These are phyloP conservation scores for Solanum hybrid DNA, from an alignment of 305 asterid species.

Conservation along the genomic window DNA sequence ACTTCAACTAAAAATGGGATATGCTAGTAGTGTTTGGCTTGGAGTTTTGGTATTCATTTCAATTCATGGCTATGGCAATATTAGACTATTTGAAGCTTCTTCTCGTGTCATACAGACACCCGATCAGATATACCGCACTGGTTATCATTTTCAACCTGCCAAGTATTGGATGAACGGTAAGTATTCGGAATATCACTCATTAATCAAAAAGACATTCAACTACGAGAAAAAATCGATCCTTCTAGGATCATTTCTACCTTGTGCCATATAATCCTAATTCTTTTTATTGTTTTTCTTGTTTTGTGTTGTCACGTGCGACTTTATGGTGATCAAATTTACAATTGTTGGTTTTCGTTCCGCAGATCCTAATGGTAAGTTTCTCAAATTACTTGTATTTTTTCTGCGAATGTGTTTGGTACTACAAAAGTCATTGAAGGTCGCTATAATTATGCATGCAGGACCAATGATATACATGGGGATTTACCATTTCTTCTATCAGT, in stretches of 20 bases:
- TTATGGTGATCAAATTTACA: neutral
- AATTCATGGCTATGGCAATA: neutral
- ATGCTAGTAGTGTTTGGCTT: neutral
- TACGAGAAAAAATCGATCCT: neutral
- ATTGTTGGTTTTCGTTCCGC: neutral
- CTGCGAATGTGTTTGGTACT: neutral
- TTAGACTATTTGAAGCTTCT: neutral
- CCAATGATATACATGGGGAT: conserved; percentile 46
- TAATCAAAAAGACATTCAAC: neutral
- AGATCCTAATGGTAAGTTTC: conserved; percentile 48
- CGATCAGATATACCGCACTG: conserved; percentile 26
- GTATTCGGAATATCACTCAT: neutral
- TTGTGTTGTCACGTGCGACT: neutral
- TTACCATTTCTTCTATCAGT: conserved; percentile 53
- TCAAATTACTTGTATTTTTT: neutral
- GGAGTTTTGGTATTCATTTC: neutral
- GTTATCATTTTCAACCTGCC: conserved; percentile 54
- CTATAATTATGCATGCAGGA: conserved; percentile 16
- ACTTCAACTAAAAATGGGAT: neutral
- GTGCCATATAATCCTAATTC: neutral
- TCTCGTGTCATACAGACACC: neutral
- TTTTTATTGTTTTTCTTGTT: neutral
- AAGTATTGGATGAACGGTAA: conserved; percentile 49
- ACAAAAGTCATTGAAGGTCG: neutral
- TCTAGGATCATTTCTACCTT: neutral